A percentile compares a stretch with the other conserved stretches of the same genome.
These are phyloP conservation scores for Limnanthes douglasii DNA, from an alignment of 345 rosid genomes.

Conservation along the genomic window DNA sequence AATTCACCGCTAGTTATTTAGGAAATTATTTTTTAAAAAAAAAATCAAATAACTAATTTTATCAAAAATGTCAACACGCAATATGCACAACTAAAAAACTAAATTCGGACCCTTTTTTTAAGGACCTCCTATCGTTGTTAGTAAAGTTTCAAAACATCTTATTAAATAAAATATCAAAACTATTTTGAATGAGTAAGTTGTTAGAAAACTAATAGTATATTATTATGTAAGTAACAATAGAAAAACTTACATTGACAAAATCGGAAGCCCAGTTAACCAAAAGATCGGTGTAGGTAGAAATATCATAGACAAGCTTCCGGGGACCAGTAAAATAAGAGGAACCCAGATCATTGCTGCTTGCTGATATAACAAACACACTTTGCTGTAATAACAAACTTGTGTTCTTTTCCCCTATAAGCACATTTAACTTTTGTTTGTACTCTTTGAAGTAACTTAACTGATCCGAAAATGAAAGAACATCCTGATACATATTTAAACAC, in stretches of 20 bases:
- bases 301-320: constrained; percentile 14
- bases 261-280: constrained; percentile 18
- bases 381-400: constrained; percentile 18
- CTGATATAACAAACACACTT: constrained; percentile 17
- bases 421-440: constrained; percentile 22
- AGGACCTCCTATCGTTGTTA: too few species aligned
- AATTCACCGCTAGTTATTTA: too few species aligned
- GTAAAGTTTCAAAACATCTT: too few species aligned
- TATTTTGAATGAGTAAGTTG: too few species aligned
- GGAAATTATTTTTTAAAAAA: too few species aligned
- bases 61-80: too few species aligned
- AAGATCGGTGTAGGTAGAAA: constrained; percentile 19
- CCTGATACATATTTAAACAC: constrained; percentile 7
- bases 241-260: constrained; percentile 21
- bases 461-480: constrained; percentile 19
- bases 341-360: constrained; percentile 47
- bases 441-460: constrained; percentile 35
- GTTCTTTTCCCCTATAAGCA: constrained; percentile 22
- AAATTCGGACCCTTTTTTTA: too few species aligned
- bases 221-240: not conserved
- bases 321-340: constrained; percentile 19
- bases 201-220: not conserved
- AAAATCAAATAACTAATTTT: too few species aligned
- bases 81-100: too few species aligned
- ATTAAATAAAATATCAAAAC: too few species aligned